Conservation (phyloP, 2,329 filamentous ascomycete genomes). For the Colletotrichum horii region DNA sequence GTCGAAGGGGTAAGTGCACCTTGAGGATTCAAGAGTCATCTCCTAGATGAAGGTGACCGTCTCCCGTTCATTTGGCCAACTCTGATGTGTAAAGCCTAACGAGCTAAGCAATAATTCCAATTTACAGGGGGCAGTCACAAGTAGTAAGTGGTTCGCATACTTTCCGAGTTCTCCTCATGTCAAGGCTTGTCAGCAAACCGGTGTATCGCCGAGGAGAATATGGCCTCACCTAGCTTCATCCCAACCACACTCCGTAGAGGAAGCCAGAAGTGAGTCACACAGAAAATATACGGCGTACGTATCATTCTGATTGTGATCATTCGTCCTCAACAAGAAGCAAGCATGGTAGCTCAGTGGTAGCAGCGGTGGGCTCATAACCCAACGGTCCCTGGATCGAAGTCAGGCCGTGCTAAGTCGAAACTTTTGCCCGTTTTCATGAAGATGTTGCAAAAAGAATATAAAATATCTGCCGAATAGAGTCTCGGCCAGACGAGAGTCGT, state of each 20-base stretch:
- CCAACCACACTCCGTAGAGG: not conserved
- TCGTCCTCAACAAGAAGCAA: not conserved
- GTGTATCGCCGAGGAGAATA: not conserved
- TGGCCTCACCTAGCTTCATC: not conserved
- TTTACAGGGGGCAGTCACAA: not conserved
- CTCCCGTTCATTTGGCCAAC: not conserved
- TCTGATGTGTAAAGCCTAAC: rapidly evolving
- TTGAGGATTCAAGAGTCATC: not conserved
- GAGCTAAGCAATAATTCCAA: rapidly evolving
- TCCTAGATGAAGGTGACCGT: not conserved
- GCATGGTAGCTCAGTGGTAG: not conserved
- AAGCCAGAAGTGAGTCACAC: not conserved
- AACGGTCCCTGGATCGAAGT: not conserved
- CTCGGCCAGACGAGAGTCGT: not conserved
- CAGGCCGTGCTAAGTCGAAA: not conserved
- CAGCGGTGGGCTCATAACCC: not conserved
- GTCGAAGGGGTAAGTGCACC: not conserved
- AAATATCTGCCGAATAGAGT: not conserved
- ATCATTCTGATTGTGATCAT: not conserved
- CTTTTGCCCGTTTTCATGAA: not conserved
- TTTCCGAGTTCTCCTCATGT: not conserved
- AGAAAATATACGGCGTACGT: not conserved
- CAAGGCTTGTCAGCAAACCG: not conserved
- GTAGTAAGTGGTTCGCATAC: rapidly evolving
- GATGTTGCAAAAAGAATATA: not conserved